phyloP scores from a whole-genome alignment of 352 stramenopile species.

The Phytopythium delawarense region DNA sequence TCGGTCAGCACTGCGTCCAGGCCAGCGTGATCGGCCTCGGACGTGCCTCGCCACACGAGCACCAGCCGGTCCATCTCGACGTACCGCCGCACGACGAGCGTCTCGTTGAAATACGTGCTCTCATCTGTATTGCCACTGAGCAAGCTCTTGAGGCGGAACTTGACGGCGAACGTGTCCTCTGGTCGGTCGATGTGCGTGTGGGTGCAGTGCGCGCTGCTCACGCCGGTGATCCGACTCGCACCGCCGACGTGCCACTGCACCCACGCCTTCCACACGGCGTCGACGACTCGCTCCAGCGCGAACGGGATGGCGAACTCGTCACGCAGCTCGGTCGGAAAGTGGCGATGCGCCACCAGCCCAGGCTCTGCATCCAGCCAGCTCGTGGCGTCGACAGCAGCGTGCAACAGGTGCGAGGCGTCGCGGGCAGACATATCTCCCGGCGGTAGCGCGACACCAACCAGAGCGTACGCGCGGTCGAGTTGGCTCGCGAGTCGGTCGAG shows the following conservation, averaged over 20 bases:
- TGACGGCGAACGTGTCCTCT: constrained; percentile 30
- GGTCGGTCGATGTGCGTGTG: constrained; percentile 20
- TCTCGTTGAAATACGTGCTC: background rate
- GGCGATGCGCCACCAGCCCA: background rate
- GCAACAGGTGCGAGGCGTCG: constrained; percentile 8
- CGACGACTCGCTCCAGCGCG: constrained; percentile 16
- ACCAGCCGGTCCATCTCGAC: constrained; percentile 1
- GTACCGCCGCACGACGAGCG: constrained; percentile 2
- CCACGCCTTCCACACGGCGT: constrained; percentile 26
- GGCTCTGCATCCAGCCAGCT: background rate
- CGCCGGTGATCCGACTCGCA: constrained; percentile 21
- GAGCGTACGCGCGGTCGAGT: constrained; percentile 15
- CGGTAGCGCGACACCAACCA: constrained; percentile 13
- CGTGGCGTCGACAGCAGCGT: constrained; percentile 1
- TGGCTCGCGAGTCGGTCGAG: constrained; percentile 20
- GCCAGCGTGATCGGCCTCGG: background rate
- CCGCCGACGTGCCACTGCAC: constrained; percentile 26
- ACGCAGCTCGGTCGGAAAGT: constrained; percentile 11
- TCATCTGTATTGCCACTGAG: background rate
- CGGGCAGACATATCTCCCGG: constrained; percentile 4
- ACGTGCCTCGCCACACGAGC: constrained; percentile 4
- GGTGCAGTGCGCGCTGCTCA: constrained; percentile 20
- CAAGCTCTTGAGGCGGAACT: background rate
- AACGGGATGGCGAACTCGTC: constrained; percentile 22
- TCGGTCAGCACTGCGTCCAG: background rate